A percentile compares a stretch with the other conserved stretches of the same genome.
phyloP scores from a whole-genome alignment of 1,284 basidiomycete species.

The Rhodotorula sp. region DNA sequence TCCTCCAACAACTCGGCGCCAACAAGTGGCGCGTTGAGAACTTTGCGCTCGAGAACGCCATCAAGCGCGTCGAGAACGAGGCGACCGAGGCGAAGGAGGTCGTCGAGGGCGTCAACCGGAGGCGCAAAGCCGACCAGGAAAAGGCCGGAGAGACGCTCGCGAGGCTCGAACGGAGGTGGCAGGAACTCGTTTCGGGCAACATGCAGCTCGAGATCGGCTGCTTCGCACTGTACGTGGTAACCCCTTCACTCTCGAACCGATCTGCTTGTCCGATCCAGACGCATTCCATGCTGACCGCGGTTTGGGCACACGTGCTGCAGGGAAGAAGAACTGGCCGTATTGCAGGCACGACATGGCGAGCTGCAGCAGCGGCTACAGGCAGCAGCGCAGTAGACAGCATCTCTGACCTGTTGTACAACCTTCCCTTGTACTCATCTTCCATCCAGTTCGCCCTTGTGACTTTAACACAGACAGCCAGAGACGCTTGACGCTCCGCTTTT shows the following conservation, averaged over 20 bases:
- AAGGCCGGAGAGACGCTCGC: constrained; percentile 70
- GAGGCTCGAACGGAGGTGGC: constrained; percentile 80
- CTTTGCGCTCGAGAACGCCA: constrained; percentile 75
- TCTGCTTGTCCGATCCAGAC: background rate
- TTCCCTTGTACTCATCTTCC: background rate
- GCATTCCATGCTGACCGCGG: background rate
- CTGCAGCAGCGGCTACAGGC: constrained; percentile 29
- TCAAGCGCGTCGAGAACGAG: constrained; percentile 68
- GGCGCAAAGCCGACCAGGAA: constrained; percentile 79
- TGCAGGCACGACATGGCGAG: constrained; percentile 38
- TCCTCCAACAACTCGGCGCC: constrained; percentile 81
- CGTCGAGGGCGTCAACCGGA: constrained; percentile 79
- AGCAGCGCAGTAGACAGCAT: background rate
- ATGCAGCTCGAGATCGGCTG: constrained; percentile 79
- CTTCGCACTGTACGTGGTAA: constrained; percentile 28
- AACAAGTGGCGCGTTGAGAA: constrained; percentile 91
- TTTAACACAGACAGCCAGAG: background rate
- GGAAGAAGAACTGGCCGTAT: constrained; percentile 33
- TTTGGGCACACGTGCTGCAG: constrained; percentile 14
- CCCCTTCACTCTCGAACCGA: background rate
- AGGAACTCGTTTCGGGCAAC: constrained; percentile 78
- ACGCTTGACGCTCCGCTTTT: background rate
- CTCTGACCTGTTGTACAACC: background rate
- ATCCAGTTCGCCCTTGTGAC: background rate
- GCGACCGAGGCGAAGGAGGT: constrained; percentile 69